A percentile compares a stretch with the other conserved stretches of the same genome.
Evolutionary conservation across 257 asterid genomes (phyloP).

Genomic region (Eustoma russellianum): DNA sequence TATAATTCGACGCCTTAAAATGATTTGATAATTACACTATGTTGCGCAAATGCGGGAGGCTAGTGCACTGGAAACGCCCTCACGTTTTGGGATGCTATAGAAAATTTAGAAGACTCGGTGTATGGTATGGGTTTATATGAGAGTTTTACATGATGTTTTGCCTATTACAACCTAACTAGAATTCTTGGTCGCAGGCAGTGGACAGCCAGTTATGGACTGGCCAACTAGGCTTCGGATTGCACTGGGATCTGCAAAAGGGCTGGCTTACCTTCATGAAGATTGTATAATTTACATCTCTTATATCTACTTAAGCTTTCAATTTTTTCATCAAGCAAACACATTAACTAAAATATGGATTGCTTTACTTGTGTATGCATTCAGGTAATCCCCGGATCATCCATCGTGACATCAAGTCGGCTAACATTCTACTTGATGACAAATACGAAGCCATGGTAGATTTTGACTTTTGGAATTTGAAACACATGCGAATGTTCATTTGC

Average conservation of each 20-base stretch:
- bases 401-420: constrained; percentile 49
- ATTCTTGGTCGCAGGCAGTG: constrained; percentile 40
- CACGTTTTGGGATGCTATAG: too few relatives aligned
- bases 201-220: constrained; percentile 72
- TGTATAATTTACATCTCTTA: constrained; percentile 29
- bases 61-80: too few relatives aligned
- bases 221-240: constrained; percentile 67
- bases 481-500: too few relatives aligned
- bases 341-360: not conserved
- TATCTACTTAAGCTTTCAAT: not conserved
- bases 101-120: too few relatives aligned
- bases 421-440: constrained; percentile 39
- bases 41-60: too few relatives aligned
- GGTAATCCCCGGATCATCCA: constrained; percentile 52
- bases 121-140: too few relatives aligned
- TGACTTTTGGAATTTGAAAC: not conserved
- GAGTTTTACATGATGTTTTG: too few relatives aligned
- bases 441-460: constrained; percentile 46
- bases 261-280: constrained; percentile 90
- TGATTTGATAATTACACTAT: too few relatives aligned
- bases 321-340: not conserved
- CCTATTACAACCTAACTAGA: too few relatives aligned
- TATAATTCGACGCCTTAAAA: too few relatives aligned
- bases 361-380: constrained; percentile 10
- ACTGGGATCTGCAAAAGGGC: constrained; percentile 85